Percentiles rank a stretch among this genome's conserved stretches.
phyloP scores from a whole-genome alignment of 164 flowering plant species.

The Dillenia suffruticosa region DNA sequence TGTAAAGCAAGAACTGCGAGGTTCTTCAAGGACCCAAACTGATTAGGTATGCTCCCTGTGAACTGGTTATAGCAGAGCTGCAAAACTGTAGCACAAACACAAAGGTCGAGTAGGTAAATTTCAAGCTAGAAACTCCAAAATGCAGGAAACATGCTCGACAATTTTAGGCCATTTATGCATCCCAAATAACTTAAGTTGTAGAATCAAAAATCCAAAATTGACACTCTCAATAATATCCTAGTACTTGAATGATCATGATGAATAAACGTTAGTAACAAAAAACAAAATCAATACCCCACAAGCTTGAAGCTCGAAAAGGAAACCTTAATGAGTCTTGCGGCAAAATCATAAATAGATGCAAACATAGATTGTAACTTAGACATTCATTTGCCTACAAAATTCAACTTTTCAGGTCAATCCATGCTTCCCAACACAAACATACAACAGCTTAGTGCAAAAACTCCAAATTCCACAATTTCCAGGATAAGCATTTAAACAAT shows the following conservation, averaged over 20 bases:
- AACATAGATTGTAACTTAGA: no score
- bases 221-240: not conserved
- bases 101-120: slow-evolving; percentile 10
- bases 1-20: slow-evolving; percentile 56
- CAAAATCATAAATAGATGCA: no score
- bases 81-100: slow-evolving; percentile 30
- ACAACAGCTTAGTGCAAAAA: no score
- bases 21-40: slow-evolving; percentile 43
- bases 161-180: no score
- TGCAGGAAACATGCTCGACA: no score
- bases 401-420: not conserved
- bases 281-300: no score
- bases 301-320: no score
- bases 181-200: not conserved
- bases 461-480: not conserved
- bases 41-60: slow-evolving; percentile 56
- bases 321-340: no score
- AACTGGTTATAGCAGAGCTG: slow-evolving; percentile 61
- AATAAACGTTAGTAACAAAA: no score
- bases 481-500: not conserved
- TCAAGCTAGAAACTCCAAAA: not conserved
- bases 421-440: not conserved
- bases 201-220: not conserved
- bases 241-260: no score
- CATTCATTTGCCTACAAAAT: not conserved